Evolutionary conservation across 306 rosid genomes (phyloP).

Genomic region (Casuarina glauca): DNA sequence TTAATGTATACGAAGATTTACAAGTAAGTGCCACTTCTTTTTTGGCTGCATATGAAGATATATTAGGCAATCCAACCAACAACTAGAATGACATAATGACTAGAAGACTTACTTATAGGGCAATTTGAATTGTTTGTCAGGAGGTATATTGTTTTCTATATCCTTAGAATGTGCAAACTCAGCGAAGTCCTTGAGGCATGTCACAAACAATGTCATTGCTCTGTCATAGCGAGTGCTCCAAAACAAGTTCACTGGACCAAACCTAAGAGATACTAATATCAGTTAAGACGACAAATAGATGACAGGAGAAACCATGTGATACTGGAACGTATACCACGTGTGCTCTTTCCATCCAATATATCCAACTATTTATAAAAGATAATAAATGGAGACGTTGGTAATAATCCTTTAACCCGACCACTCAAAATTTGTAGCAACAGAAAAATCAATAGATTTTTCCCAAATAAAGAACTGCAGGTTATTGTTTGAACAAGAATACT

Average conservation of each 20-base stretch:
- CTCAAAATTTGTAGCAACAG: conserved; percentile 12
- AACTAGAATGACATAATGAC: background rate
- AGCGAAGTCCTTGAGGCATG: conserved; percentile 91
- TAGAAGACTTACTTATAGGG: conserved; percentile 82
- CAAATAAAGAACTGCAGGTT: background rate
- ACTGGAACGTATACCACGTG: conserved; percentile 4
- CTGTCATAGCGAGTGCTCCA: conserved; percentile 98
- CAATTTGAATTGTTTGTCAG: conserved; percentile 82
- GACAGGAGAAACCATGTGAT: background rate
- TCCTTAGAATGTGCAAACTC: conserved; percentile 90
- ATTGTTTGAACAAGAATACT: background rate
- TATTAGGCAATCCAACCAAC: background rate
- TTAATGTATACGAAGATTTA: background rate
- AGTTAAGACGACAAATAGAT: conserved; percentile 26
- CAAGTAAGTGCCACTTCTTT: background rate
- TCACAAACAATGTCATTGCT: conserved; percentile 86
- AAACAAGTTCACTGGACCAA: conserved; percentile 96
- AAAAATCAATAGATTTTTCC: conserved; percentile 26
- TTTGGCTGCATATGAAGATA: background rate
- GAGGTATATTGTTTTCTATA: conserved; percentile 90
- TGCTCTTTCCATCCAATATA: background rate
- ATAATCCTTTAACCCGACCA: background rate
- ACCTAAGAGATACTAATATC: conserved; percentile 46
- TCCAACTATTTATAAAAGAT: background rate
- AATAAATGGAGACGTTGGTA: background rate